Conservation (phyloP, 495 filamentous ascomycete species). For the Aspergillus cristatus region DNA sequence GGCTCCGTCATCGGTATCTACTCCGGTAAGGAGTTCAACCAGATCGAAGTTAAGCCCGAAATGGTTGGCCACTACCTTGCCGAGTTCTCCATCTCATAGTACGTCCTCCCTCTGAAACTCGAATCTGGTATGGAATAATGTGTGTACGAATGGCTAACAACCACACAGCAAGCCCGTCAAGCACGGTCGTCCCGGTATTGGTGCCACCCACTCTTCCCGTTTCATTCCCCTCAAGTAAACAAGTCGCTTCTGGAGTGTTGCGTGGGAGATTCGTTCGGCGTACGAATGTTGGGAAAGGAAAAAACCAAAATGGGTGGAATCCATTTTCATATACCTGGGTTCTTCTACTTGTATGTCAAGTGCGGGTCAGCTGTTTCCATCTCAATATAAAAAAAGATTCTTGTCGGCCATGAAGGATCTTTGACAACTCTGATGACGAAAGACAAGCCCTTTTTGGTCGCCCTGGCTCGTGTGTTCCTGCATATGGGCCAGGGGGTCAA, state of each 20-base stretch:
- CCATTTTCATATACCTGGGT: slow-evolving; percentile 25
- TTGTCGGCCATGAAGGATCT: slow-evolving; percentile 33
- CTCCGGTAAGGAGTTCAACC: slow-evolving; percentile 99
- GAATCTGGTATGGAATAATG: slow-evolving; percentile 2
- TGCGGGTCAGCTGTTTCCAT: slow-evolving; percentile 39
- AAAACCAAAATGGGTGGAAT: slow-evolving; percentile 29
- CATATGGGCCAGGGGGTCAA: neutral
- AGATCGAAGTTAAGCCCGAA: slow-evolving; percentile 99
- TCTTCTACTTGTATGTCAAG: slow-evolving; percentile 40
- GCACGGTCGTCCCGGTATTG: slow-evolving; percentile 99
- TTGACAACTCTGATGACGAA: slow-evolving; percentile 9
- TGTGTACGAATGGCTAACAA: slow-evolving; percentile 32
- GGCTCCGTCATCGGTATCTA: slow-evolving; percentile 97
- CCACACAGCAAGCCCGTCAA: slow-evolving; percentile 89
- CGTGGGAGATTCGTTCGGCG: slow-evolving; percentile 29
- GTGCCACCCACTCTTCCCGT: slow-evolving; percentile 99
- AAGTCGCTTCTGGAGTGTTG: slow-evolving; percentile 35
- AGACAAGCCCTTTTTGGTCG: too few relatives aligned
- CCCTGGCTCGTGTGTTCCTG: too few relatives aligned
- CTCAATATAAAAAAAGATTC: slow-evolving; percentile 35
- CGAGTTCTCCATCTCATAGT: slow-evolving; percentile 99
- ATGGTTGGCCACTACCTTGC: slow-evolving; percentile 99
- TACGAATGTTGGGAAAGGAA: slow-evolving; percentile 27
- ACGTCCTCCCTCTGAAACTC: slow-evolving; percentile 44
- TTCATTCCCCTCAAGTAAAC: slow-evolving; percentile 99